Percentiles rank a stretch among this genome's conserved stretches.
Evolutionary conservation across 2,329 filamentous ascomycete species (phyloP).

Genomic region (Fusarium chaquense): DNA sequence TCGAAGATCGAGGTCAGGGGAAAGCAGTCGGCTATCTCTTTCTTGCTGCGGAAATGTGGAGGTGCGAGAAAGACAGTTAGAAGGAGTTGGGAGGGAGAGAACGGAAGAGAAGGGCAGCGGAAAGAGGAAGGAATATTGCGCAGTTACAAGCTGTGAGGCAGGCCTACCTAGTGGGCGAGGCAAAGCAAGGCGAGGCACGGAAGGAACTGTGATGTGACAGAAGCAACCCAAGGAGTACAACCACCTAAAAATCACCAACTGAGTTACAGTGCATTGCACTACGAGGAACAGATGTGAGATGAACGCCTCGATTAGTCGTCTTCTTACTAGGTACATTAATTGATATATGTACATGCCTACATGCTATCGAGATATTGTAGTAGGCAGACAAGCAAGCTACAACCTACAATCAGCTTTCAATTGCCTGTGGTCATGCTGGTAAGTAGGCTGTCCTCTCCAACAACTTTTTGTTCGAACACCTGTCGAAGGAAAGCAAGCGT

Average conservation of each 20-base stretch:
- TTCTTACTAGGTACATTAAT: not conserved
- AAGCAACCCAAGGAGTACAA: slow-evolving; percentile 27
- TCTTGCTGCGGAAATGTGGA: slow-evolving; percentile 33
- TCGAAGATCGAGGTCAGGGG: slow-evolving; percentile 23
- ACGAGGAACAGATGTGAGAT: slow-evolving; percentile 42
- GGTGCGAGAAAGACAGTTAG: slow-evolving; percentile 25
- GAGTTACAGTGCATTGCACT: slow-evolving; percentile 20
- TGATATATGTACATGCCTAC: not conserved
- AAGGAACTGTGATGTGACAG: slow-evolving; percentile 14
- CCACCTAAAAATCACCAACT: slow-evolving; percentile 33
- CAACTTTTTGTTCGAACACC: not conserved
- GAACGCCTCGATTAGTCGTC: slow-evolving; percentile 31
- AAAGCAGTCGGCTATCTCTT: slow-evolving; percentile 32
- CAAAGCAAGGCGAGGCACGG: not conserved
- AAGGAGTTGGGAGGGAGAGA: slow-evolving; percentile 18
- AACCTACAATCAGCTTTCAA: not conserved
- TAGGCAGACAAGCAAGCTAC: not conserved
- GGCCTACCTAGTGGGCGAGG: not conserved
- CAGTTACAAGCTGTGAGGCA: slow-evolving; percentile 14
- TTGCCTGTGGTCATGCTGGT: not conserved
- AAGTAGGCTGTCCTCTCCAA: not conserved
- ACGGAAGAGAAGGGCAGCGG: slow-evolving; percentile 36
- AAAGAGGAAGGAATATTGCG: slow-evolving; percentile 31
- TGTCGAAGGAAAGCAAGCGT: slow-evolving; percentile 6
- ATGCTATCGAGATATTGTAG: not conserved